Evolutionary conservation across 192 early-diverging fungal species (phyloP).

Genomic region (Coemansia sp.): DNA sequence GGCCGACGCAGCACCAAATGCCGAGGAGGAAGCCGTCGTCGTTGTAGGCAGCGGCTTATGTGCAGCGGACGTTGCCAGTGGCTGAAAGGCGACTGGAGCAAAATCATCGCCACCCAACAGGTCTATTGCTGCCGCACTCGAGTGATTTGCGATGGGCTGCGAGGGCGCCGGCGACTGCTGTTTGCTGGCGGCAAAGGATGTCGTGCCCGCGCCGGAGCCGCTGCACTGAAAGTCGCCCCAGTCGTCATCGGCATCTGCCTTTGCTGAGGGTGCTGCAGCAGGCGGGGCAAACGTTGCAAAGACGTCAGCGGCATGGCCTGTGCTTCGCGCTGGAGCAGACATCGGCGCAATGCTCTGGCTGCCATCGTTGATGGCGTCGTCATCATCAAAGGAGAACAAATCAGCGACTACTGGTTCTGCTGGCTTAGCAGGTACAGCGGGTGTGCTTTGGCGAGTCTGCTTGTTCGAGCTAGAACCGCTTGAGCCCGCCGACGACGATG

Average conservation of each 20-base stretch:
- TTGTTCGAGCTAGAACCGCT: slow-evolving; percentile 25
- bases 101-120: slow-evolving; percentile 33
- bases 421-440: slow-evolving; percentile 18
- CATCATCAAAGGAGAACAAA: slow-evolving; percentile 52
- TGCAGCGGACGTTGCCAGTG: slow-evolving; percentile 10
- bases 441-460: slow-evolving; percentile 26
- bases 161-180: slow-evolving; percentile 9
- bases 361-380: slow-evolving; percentile 15
- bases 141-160: slow-evolving; percentile 15
- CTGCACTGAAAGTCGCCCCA: slow-evolving; percentile 77
- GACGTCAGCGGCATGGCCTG: background rate
- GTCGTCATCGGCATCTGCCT: slow-evolving; percentile 62
- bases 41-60: background rate
- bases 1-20: background rate
- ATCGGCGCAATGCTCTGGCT: slow-evolving; percentile 22
- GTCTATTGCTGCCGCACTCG: slow-evolving; percentile 20
- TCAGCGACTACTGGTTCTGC: slow-evolving; percentile 47
- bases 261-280: slow-evolving; percentile 9
- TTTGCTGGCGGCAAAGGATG: background rate
- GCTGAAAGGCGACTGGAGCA: slow-evolving; percentile 21
- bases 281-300: slow-evolving; percentile 13
- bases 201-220: background rate
- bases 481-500: slow-evolving; percentile 19
- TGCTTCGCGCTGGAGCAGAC: slow-evolving; percentile 37
- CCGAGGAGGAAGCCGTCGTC: background rate